Evolutionary conservation across 805 yeast genomes (phyloP), one percentile per base, ranked within the genome.

Genomic region (Cyberlindnera japonica): DNA sequence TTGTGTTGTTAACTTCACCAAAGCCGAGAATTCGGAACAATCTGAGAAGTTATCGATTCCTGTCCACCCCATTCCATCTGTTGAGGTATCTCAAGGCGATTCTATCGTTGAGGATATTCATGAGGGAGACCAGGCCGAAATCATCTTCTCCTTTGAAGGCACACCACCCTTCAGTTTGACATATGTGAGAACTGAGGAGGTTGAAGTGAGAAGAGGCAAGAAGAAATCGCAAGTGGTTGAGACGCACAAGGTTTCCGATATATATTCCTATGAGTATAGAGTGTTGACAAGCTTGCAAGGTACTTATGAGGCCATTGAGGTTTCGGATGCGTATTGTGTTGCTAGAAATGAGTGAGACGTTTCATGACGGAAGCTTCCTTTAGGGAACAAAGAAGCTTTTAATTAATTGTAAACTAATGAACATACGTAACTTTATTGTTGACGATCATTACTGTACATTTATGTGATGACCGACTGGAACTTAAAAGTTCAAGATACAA

Each of bases 61-160:
- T 0, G 64, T 79, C 16, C 83, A 77, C 48, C 75, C 71, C n/a
- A 66, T 76, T 26, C 86, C 86, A 20, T 81, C 95, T 0, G 96
- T 91, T 13, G 89, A 83, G 44, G 80, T 91, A 13, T 76, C 82
- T 18, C 85, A 82, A 53, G 95, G 96, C n/a, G 81, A 78, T 41
- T 67, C 76, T 14, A 65, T 81, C 8, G 76, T 81, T 41, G 90
- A 81, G 55, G 91, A 87, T 59, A 85, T 93, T 31, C 95, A 89
- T 54, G 95, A 88, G 58, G 99, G 98, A 34, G 99, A 93, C 50
- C 86, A 84, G 55, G 90, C 95, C 1, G 96, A 89, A 57, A 79
- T 93, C 35, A 74, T 74, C 2, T 91, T 93, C 64, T 74, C 78
- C 16, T 85, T 93, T 54, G 74, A 75, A 24, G 99, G 99, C 13